Percentiles rank a stretch among this genome's conserved stretches.
These are phyloP conservation scores for Exophiala bonariae DNA, from an alignment of 2,329 filamentous ascomycete genomes.

Conservation along the genomic window DNA sequence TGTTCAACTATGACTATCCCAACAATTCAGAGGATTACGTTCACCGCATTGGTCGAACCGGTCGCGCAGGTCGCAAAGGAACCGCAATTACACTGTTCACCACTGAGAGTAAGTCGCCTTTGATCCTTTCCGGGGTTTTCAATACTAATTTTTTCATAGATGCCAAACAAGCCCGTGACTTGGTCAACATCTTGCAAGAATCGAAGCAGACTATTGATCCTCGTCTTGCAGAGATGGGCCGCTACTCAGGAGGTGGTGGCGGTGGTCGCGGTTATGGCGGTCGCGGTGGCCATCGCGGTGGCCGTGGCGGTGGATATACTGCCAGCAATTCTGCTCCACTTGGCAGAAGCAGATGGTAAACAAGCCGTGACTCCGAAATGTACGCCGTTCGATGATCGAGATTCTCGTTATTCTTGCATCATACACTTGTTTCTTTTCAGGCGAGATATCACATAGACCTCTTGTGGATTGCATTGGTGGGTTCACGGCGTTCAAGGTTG, in stretches of 20 bases:
- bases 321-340: conserved; percentile 60
- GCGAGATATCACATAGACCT: background rate
- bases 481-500: background rate
- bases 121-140: background rate
- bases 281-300: conserved; percentile 60
- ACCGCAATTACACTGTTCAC: conserved; percentile 99
- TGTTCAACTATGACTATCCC: conserved; percentile 99
- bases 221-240: conserved; percentile 90
- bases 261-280: conserved; percentile 67
- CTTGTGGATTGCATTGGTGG: background rate
- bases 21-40: conserved; percentile 80
- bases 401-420: background rate
- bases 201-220: conserved; percentile 98
- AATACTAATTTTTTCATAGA: conserved; percentile 51
- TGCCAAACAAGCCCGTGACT: conserved; percentile 93
- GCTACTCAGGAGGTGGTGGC: conserved; percentile 82
- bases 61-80: conserved; percentile 83
- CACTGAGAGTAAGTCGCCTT: conserved; percentile 81
- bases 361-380: background rate
- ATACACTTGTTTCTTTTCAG: background rate
- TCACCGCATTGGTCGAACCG: conserved; percentile 88
- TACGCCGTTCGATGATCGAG: background rate
- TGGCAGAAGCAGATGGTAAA: conserved; percentile 58
- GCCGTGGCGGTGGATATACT: conserved; percentile 54
- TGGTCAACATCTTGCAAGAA: conserved; percentile 88